Evolutionary conservation across 257 asterid species (phyloP), one percentile per base, ranked within the genome.

Genomic region (Fraxinus anomala): DNA sequence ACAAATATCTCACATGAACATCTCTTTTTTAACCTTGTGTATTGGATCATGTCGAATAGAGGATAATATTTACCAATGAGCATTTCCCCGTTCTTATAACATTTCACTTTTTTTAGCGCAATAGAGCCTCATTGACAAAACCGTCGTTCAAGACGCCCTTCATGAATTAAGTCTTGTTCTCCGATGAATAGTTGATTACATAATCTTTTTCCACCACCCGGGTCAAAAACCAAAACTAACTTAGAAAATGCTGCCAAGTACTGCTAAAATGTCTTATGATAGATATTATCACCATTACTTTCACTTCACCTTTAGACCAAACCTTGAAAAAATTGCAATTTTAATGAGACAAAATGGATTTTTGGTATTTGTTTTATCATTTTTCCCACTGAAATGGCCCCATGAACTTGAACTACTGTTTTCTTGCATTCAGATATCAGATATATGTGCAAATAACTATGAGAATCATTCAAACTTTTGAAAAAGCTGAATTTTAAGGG

Each of bases 401-500:
- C 26, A 51, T 75, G 49, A 74, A 54, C 30, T 56, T 79, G 66
- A 77, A 84, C 70, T 73, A 83, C 75, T 77, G 83, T 70, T 84
- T 86, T 85, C 86, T 82, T 74, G 91, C 89, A 82, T 92, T 90
- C 86, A 85, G 87, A 87, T 88, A 81, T 86, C 81, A 73, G 70
- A 82, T 65, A 75, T 68, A 75, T 81, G 77, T 76, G 51, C 81
- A 81, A 73, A 42, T 42, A 11, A 65, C 17, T 5, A 5, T 6
- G 19, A 72, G 87, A 82, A 90, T 89, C 83, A 87, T 87, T 88
- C 79, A 76, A 75, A 82, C 91, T 86, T 89, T 87, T 83, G 93
- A 37, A 82, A 89, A 82, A 87, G 94, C 84, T 85, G 88, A 80
- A 75, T 82, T 87, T 81, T 75, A 73, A 67, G 77, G 85, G 83